phyloP scores from a whole-genome alignment of 495 filamentous ascomycete species.

The Chaetomidium leptoderma region DNA sequence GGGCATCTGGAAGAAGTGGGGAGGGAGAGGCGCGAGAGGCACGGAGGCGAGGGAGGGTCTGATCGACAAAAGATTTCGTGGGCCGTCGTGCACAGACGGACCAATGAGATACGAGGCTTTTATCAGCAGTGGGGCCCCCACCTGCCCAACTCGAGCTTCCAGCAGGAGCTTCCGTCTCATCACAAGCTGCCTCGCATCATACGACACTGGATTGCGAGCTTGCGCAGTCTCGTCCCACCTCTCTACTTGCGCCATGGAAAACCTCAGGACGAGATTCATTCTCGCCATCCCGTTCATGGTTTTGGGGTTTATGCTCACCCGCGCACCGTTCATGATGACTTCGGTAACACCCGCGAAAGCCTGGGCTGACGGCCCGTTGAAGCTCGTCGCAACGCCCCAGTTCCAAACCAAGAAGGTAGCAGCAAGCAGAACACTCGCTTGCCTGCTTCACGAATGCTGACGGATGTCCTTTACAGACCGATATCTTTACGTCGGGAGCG shows the following conservation, averaged over 20 bases:
- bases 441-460: background rate
- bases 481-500: conserved; percentile 49
- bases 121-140: background rate
- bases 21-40: too few relatives aligned
- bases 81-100: background rate
- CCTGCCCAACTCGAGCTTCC: background rate
- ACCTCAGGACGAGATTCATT: conserved; percentile 15
- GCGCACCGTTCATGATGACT: conserved; percentile 43
- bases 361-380: conserved; percentile 50
- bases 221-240: background rate
- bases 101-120: background rate
- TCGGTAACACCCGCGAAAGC: conserved; percentile 34
- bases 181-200: background rate
- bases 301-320: conserved; percentile 38
- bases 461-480: conserved; percentile 30
- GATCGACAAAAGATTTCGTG: background rate
- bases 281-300: conserved; percentile 30
- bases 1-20: too few relatives aligned
- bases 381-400: conserved; percentile 46
- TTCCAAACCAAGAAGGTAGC: conserved; percentile 42
- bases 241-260: conserved; percentile 8
- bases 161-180: background rate
- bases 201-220: background rate
- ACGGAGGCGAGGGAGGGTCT: too few relatives aligned
- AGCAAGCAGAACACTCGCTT: background rate